Base-by-base conservation (phyloP, 352 stramenopile genomes). In the Globisporangium megalacanthum region DNA sequence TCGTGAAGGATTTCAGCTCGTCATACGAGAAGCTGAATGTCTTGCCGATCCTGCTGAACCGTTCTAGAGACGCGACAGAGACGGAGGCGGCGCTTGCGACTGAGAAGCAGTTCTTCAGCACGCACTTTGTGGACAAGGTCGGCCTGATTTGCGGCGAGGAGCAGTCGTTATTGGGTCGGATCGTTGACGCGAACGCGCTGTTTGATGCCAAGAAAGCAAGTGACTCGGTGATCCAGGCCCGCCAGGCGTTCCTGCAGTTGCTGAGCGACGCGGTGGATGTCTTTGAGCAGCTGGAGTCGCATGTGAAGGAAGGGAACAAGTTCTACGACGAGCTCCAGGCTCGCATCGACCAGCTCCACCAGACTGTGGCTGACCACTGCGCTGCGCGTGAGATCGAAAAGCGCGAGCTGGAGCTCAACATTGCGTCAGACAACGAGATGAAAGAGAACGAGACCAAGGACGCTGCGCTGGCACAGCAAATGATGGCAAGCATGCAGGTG, bases 331-430 rank as follows among this genome's bases (percentile, higher is more conserved):
- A 89, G 49, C 64, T 92, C 5, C 59, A 62, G 36, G 47, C 66
- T 45, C 78, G 80, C 39, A 79, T 92, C 19, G 62, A 68, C 9
- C 75, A 88, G 60, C 64, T 89, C 2, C 69, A 85, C 57, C 82
- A 92, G 69, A 92, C 79, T 4, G 79, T 92, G 35, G 69, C 71
- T 29, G 82, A 92, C 51, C 79, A 89, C 50, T 88, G 79, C 61
- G 73, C 75, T 0, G 81, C 81, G 8, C 73, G 81, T 13, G 77
- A 86, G 22, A 61, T 89, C 13, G 81, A 92, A 60, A 84, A 81
- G 56, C 77, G 78, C 9, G 81, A 92, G 59, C 55, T 89, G 49
- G 78, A 92, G 61, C 69, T 92, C 35, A 78, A 83, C 52, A 61
- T 92, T 42, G 70, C 68, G 3, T 70, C 71, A 4, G 75, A 86